phyloP scores from a whole-genome alignment of 306 rosid genomes.

The Cicer bijugum region DNA sequence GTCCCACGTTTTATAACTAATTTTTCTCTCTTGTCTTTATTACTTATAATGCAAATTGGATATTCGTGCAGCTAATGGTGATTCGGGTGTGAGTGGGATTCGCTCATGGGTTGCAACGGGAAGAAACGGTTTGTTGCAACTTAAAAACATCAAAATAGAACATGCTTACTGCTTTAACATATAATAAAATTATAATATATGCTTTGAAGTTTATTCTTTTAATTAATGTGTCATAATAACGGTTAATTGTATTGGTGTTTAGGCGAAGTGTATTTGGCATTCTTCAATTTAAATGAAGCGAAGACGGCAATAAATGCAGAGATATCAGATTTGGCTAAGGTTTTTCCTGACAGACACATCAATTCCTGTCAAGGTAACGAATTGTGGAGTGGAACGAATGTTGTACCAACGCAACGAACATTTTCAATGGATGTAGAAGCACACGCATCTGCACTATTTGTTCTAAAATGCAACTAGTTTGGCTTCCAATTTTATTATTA shows the following conservation, averaged over 20 bases:
- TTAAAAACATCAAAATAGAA: slow-evolving; percentile 7
- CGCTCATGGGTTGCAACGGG: slow-evolving; percentile 92
- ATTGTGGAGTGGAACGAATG: slow-evolving; percentile 67
- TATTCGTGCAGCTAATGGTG: slow-evolving; percentile 54
- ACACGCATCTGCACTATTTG: slow-evolving; percentile 72
- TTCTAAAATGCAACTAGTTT: slow-evolving; percentile 52
- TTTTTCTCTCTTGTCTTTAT: not conserved
- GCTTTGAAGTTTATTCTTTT: not conserved
- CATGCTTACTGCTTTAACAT: not conserved
- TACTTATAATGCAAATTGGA: slow-evolving; percentile 41
- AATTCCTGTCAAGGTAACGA: slow-evolving; percentile 58
- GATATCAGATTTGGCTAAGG: slow-evolving; percentile 58
- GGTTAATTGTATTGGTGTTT: not conserved
- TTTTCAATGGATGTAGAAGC: slow-evolving; percentile 53
- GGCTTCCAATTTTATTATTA: not conserved
- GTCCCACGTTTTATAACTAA: slow-evolving; percentile 1
- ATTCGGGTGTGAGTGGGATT: slow-evolving; percentile 57
- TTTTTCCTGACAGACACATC: slow-evolving; percentile 49
- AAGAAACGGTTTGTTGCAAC: slow-evolving; percentile 55
- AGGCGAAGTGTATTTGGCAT: slow-evolving; percentile 78
- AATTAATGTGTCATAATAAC: not conserved
- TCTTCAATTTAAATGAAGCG: slow-evolving; percentile 67
- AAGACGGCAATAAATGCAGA: slow-evolving; percentile 50
- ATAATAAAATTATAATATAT: too few species aligned
- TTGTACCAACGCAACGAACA: slow-evolving; percentile 41